A percentile compares a stretch with the other conserved stretches of the same genome.
Evolutionary conservation across 2,329 filamentous ascomycete species (phyloP).

Genomic region (Stromatinia cepivora): DNA sequence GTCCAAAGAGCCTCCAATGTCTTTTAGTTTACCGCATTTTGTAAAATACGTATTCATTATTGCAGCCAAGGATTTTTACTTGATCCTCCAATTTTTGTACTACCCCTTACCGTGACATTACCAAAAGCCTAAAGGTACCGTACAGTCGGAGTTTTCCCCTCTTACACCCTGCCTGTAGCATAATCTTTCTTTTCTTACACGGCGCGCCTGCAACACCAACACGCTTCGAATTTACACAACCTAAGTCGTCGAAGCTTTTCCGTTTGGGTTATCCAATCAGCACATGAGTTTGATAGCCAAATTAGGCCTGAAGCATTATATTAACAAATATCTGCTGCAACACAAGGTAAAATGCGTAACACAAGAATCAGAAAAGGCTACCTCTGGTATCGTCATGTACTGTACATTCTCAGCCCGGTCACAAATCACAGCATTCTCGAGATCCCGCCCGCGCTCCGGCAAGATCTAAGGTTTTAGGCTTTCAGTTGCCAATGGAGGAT

Average conservation of each 20-base stretch:
- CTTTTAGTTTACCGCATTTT: constrained; percentile 3
- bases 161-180: neutral
- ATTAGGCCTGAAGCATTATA: neutral
- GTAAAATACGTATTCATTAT: neutral
- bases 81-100: constrained; percentile 11
- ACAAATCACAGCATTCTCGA: constrained; percentile 19
- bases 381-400: constrained; percentile 14
- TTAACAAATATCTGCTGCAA: neutral
- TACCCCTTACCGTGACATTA: constrained; percentile 16
- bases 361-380: neutral
- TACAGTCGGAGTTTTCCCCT: constrained; percentile 8
- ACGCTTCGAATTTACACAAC: constrained; percentile 14
- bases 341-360: neutral
- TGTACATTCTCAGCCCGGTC: constrained; percentile 20
- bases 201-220: constrained; percentile 11
- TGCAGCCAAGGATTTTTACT: neutral
- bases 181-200: constrained; percentile 1
- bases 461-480: constrained; percentile 21
- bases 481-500: constrained; percentile 5
- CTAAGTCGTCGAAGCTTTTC: constrained; percentile 1
- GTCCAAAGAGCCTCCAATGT: constrained; percentile 18
- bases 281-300: neutral
- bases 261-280: neutral
- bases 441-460: constrained; percentile 12
- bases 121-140: constrained; percentile 9